Base-by-base conservation (phyloP, 2,329 filamentous ascomycete genomes). In the Botrytis tulipae region DNA sequence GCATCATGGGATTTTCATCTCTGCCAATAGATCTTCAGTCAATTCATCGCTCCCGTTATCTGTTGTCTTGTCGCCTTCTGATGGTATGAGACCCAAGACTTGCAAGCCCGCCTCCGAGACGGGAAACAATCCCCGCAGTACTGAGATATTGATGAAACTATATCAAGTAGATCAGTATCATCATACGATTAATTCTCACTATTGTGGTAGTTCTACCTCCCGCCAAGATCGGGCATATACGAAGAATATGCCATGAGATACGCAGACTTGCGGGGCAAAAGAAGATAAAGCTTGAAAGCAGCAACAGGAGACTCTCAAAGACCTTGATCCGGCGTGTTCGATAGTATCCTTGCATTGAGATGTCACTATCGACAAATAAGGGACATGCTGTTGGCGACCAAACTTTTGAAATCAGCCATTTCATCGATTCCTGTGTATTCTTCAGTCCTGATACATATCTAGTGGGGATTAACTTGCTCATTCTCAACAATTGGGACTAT, bases 201-300 rank as follows among this genome's bases (percentile, higher is more conserved):
- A 68, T 57, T 35, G 42, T 9, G 48, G 12, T 16, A 16, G 29
- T 68, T 12, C 35, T 22, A 25, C 35, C 18, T 16, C 40, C 20
- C 2, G 60, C 48, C 48, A 68, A 57, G 35, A n/a, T 68, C 20
- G 16, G 48, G 54, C 65, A 54, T 42, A 68, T 16, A 20, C 32
- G 9, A 42, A 22, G 32, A 46, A 40, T 7, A 54, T 54, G 22
- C 66, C 46, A 57, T 57, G n/a, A 18, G 16, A 68, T 54, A 42
- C 66, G 66, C 48, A 68, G n/a, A 68, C n/a, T 67, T 68, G 66
- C 48, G 35, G 48, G 66, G 66, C 48, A 57, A 32, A 16, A 42
- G 54, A 22, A 37, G 35, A 68, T 57, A 2, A 42, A 54, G 35
- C 14, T 32, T n/a, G 35, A 32, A 42, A 42, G 4, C 60, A 68